phyloP scores from a whole-genome alignment of 352 stramenopile species.

The Phytophthora pistaciae region DNA sequence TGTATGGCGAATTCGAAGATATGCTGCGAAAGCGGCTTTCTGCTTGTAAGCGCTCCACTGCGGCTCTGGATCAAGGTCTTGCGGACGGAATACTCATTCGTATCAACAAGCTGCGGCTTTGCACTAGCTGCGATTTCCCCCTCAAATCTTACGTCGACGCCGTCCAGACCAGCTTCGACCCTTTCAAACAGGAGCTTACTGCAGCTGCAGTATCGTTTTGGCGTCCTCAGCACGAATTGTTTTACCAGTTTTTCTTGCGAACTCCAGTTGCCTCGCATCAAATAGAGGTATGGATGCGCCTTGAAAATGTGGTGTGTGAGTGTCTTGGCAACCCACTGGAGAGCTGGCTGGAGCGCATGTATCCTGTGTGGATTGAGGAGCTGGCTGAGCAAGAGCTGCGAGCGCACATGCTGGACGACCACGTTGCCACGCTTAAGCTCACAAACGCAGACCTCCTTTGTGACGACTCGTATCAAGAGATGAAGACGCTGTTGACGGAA shows the following conservation, averaged over 20 bases:
- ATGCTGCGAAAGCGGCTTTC: constrained; percentile 50
- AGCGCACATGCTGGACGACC: constrained; percentile 69
- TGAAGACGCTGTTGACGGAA: constrained; percentile 57
- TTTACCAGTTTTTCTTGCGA: constrained; percentile 72
- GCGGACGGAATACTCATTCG: constrained; percentile 73
- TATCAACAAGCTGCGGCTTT: constrained; percentile 51
- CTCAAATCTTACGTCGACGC: constrained; percentile 36
- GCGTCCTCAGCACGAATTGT: constrained; percentile 69
- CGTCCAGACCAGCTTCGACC: constrained; percentile 42
- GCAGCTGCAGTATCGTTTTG: constrained; percentile 44
- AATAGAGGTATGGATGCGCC: constrained; percentile 58
- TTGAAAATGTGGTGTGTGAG: constrained; percentile 53
- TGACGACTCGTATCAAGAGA: constrained; percentile 48
- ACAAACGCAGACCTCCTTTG: constrained; percentile 59
- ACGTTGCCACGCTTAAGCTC: constrained; percentile 60
- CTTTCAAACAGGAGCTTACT: constrained; percentile 37
- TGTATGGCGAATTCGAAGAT: constrained; percentile 82
- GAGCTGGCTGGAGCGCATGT: constrained; percentile 73
- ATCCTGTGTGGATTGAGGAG: constrained; percentile 80
- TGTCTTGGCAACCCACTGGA: constrained; percentile 66
- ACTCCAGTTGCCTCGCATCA: constrained; percentile 42
- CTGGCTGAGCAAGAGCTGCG: constrained; percentile 72
- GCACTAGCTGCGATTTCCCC: constrained; percentile 44
- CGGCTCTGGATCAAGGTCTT: constrained; percentile 16
- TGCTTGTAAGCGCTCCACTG: constrained; percentile 37